Evolutionary conservation across 73 alveolate species (phyloP).

Genomic region (Paramecium octaurelia): DNA sequence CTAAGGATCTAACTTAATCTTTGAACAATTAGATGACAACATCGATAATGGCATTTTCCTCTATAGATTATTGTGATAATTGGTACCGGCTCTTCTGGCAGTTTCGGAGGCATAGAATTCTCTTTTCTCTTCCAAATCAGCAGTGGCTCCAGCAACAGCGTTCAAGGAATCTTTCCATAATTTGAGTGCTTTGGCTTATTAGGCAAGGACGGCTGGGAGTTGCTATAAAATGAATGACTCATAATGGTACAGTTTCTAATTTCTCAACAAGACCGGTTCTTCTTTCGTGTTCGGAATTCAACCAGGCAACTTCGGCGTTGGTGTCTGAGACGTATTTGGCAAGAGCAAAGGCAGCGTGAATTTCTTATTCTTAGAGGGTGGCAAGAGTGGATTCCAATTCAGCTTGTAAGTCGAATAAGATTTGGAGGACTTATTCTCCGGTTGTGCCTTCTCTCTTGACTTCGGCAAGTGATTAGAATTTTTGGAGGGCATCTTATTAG

Average conservation of each 20-base stretch:
- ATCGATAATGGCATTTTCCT: constrained; percentile 49
- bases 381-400: constrained; percentile 39
- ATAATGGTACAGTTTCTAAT: constrained; percentile 15
- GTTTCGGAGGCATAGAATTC: constrained; percentile 53
- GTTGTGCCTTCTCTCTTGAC: constrained; percentile 52
- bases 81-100: constrained; percentile 35
- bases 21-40: constrained; percentile 42
- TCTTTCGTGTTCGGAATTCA: constrained; percentile 8
- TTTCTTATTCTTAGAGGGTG: constrained; percentile 39
- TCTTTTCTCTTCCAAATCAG: constrained; percentile 46
- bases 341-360: constrained; percentile 37
- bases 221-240: background rate
- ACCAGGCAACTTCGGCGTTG: constrained; percentile 48
- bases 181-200: constrained; percentile 46
- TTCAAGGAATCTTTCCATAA: constrained; percentile 36
- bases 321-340: constrained; percentile 49
- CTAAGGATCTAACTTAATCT: constrained; percentile 52
- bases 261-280: background rate
- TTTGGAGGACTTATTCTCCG: constrained; percentile 44
- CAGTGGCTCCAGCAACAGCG: constrained; percentile 56
- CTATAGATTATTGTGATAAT: background rate
- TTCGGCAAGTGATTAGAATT: constrained; percentile 43
- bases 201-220: constrained; percentile 46
- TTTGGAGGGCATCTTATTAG: constrained; percentile 40
- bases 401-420: constrained; percentile 14